These are phyloP conservation scores for Penicillium crustosum DNA, from an alignment of 2,329 filamentous ascomycete genomes.

Conservation along the genomic window DNA sequence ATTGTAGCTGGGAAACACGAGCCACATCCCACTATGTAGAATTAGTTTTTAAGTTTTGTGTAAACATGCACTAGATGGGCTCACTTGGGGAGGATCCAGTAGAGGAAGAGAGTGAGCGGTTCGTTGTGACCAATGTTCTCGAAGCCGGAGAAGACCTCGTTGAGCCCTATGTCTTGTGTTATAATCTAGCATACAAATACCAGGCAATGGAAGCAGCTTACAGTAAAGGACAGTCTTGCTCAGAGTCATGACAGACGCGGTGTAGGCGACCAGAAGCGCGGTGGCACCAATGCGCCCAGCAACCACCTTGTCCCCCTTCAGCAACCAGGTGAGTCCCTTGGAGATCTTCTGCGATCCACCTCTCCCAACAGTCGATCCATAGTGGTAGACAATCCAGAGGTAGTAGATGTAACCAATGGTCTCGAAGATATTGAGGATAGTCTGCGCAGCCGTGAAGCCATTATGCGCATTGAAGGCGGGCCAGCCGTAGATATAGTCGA, in stretches of 20 bases:
- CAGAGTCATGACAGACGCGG: constrained; percentile 62
- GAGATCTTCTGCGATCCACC: constrained; percentile 27
- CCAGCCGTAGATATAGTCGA: constrained; percentile 82
- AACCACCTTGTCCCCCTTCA: constrained; percentile 53
- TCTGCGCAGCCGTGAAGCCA: constrained; percentile 78
- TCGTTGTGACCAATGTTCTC: constrained; percentile 64
- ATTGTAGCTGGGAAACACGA: constrained; percentile 64
- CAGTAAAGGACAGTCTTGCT: constrained; percentile 69
- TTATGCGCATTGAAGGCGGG: constrained; percentile 65
- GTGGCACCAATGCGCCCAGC: constrained; percentile 53
- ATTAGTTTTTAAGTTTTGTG: constrained; percentile 15
- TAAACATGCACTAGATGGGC: constrained; percentile 26
- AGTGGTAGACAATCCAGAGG: constrained; percentile 53
- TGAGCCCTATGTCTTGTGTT: constrained; percentile 46
- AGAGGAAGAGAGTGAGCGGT: constrained; percentile 50
- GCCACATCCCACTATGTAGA: constrained; percentile 58
- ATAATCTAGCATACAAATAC: neutral
- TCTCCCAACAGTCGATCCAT: constrained; percentile 38
- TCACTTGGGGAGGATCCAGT: constrained; percentile 69
- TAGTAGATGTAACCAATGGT: constrained; percentile 64
- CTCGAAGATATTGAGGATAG: constrained; percentile 67
- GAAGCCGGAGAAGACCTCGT: constrained; percentile 62
- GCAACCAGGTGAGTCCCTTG: constrained; percentile 43
- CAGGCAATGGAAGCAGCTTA: constrained; percentile 31
- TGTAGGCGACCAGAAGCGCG: constrained; percentile 60